Base-by-base conservation (phyloP, 768 basidiomycete species). In the Phanerodontia chrysosporium region DNA sequence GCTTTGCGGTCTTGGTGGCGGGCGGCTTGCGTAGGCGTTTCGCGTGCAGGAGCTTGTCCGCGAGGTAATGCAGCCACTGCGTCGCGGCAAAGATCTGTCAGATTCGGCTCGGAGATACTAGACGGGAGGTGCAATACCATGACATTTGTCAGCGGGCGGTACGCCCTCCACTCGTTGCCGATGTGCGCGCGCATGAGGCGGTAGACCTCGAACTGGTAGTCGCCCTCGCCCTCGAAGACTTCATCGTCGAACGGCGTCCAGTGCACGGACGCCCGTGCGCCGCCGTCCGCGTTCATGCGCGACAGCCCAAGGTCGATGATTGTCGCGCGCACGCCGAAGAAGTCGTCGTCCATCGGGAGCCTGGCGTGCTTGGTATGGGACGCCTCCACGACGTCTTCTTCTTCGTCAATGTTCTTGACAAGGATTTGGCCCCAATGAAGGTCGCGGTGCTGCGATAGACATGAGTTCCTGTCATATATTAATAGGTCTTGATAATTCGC, bases 341-440 rank as follows among this genome's bases (percentile, higher is more conserved):
- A 72, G 30, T 70, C 63, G 66, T 86, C 80, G 66, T 92, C 90
- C 90, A 92, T 90, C 25, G 75, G 70, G 29, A 78, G 56, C 30
- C 73, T 70, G 52, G 42, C 48, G 12, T 45, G 42, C 4, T 58
- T 48, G 18, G 58, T 57, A 45, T 45, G 66, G 52, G 22, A 58
- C 12, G 62, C 65, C 64, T 46, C 56, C 70, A 70, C 62, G 65
- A 63, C 36, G 49, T 68, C 54, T 65, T 39, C 55, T 24, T n/a
- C n/a, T n/a, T n/a, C n/a, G n/a, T 79, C 72, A 2, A 80, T 58
- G 59, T 80, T 78, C 67, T 86, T 86, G 49, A 98, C 84, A 8
- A 99, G 80, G 51, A 99, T 90, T 71, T 99, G 97, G 22, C 97
- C 97, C 84, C 92, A 93, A 66, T 99, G 97, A n/a, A 99, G 83